Evolutionary conservation across 805 yeast species (phyloP).

Genomic region (Metschnikowia amazonensis): DNA sequence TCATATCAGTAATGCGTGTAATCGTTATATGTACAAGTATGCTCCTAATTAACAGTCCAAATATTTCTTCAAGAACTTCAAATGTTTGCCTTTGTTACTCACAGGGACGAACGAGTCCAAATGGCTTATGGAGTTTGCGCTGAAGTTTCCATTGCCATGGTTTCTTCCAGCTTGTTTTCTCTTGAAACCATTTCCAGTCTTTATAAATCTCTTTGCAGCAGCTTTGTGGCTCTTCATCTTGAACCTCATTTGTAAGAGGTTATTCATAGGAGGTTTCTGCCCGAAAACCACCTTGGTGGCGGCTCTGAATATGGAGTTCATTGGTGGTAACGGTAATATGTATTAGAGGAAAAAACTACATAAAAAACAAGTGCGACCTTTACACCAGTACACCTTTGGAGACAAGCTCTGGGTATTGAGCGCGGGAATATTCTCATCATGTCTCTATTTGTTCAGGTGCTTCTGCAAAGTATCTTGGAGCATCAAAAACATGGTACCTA

Average conservation of each 20-base stretch:
- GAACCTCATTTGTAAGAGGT: conserved; percentile 36
- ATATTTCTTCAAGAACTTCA: conserved; percentile 54
- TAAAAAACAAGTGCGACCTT: conserved; percentile 1
- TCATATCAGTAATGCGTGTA: background rate
- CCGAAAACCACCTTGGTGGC: conserved; percentile 17
- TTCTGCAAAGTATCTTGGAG: conserved; percentile 73
- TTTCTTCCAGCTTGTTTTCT: conserved; percentile 73
- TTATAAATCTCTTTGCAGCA: conserved; percentile 82
- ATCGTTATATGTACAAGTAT: conserved; percentile 4
- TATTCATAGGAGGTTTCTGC: conserved; percentile 21
- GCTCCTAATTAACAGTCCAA: conserved; percentile 21
- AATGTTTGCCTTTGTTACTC: conserved; percentile 48
- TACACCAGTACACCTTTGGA: background rate
- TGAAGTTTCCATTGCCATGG: conserved; percentile 92
- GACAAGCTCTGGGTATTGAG: background rate
- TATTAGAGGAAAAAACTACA: conserved; percentile 1
- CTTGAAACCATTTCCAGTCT: conserved; percentile 60
- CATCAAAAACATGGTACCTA: conserved; percentile 89
- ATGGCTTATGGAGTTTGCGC: conserved; percentile 53
- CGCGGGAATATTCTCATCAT: background rate
- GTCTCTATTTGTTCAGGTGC: conserved; percentile 9
- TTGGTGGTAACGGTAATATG: conserved; percentile 1
- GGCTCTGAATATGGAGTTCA: conserved; percentile 18
- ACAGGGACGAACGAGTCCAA: conserved; percentile 59
- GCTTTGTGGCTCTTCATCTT: conserved; percentile 80